Evolutionary conservation across 257 asterid species (phyloP), one percentile per base, ranked within the genome.

Genomic region (Solanum ahanhuiri): DNA sequence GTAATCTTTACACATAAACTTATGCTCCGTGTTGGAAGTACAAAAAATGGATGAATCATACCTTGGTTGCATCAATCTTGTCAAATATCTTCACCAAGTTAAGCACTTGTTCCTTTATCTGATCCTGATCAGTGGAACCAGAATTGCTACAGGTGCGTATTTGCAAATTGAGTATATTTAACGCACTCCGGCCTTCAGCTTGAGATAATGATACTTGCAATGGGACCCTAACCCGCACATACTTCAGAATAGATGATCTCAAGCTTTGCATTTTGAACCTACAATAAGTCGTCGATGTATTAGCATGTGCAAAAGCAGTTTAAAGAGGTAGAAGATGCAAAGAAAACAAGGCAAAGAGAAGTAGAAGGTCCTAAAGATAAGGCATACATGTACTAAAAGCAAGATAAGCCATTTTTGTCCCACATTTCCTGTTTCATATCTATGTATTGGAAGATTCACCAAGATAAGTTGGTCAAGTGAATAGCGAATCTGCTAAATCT

Each of bases 11-110:
- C 35, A 28, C 35, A 66, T 0, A 23, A 66, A 66, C 73, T 66
- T 66, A 66, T 66, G 73, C 35, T 28, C 20, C 35, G 9, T 2
- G 2, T 25, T 4, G 9, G 6, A 12, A 66, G 33, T n/a, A n/a
- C 37, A 23, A 41, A 76, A 43, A 41, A 25, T 76, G 43, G 60
- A 75, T n/a, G 23, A 48, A 43, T 39, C 64, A 35, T 83, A 94
- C 96, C 96, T 89, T 92, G 30, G 90, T 88, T 82, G 95, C 88
- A 76, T 94, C 94, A 69, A 89, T 90, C 58, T 89, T 89, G 92
- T 88, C 91, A 72, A 90, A 94, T 89, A 90, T 94, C 94, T 94
- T 93, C 51, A 94, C 96, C 90, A 94, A 90, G 63, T 66, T 31
- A 86, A 93, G 87, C 25, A 94, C 96, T 63, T 91, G 92, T 85